These are phyloP conservation scores for Scedosporium apiospermum DNA, from an alignment of 2,329 filamentous ascomycete species.

Conservation along the genomic window DNA sequence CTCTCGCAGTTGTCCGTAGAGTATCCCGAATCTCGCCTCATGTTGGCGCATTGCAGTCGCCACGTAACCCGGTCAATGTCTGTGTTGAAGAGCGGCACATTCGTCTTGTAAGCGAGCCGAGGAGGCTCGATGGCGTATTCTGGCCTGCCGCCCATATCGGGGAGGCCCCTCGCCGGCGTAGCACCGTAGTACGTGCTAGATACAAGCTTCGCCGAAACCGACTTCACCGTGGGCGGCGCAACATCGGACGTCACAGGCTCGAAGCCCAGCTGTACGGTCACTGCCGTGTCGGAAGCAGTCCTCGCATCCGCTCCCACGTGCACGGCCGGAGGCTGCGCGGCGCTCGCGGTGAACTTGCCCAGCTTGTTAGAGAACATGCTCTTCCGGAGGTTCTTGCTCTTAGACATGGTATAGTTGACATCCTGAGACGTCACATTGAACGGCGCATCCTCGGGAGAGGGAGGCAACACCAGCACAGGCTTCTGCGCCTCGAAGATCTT, in stretches of 20 bases:
- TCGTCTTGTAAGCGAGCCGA: constrained; percentile 35
- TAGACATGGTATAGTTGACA: constrained; percentile 37
- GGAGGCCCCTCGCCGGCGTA: constrained; percentile 33
- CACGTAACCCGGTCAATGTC: constrained; percentile 28
- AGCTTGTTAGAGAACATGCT: constrained; percentile 41
- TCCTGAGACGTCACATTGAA: constrained; percentile 38
- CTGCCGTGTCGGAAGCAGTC: constrained; percentile 28
- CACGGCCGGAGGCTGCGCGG: constrained; percentile 36
- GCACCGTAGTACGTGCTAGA: constrained; percentile 44
- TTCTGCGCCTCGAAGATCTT: constrained; percentile 31
- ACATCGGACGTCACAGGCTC: constrained; percentile 30
- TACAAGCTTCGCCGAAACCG: constrained; percentile 39
- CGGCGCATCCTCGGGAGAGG: constrained; percentile 38
- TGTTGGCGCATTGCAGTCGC: constrained; percentile 23
- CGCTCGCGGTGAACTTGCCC: constrained; percentile 36
- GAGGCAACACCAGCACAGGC: constrained; percentile 43
- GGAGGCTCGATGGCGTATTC: constrained; percentile 29
- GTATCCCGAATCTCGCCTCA: constrained; percentile 45
- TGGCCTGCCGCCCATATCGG: constrained; percentile 39
- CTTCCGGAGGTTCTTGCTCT: constrained; percentile 43
- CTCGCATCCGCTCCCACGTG: constrained; percentile 42
- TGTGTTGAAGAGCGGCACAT: constrained; percentile 28
- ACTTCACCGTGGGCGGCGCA: constrained; percentile 37
- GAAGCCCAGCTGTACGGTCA: constrained; percentile 37
- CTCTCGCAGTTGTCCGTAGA: constrained; percentile 29